Evolutionary conservation across 768 basidiomycete species (phyloP).

Genomic region (Leccinum subgranulosum): DNA sequence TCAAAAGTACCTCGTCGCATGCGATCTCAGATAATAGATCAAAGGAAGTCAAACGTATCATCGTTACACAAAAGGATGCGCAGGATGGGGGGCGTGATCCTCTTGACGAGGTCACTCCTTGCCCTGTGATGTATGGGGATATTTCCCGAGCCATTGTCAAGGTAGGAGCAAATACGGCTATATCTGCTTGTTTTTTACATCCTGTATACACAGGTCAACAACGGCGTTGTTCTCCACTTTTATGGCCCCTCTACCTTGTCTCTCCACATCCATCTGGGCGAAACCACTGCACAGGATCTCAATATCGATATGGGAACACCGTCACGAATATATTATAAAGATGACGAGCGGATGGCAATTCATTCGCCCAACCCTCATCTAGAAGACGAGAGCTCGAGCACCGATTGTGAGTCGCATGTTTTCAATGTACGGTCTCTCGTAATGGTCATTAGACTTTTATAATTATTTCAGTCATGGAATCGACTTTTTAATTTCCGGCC

Average conservation of each 20-base stretch:
- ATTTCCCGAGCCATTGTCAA: slow-evolving; percentile 65
- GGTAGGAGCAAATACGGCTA: slow-evolving; percentile 33
- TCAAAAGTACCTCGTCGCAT: slow-evolving; percentile 42
- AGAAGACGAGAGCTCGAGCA: slow-evolving; percentile 47
- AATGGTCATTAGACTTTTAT: slow-evolving; percentile 66
- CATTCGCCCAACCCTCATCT: slow-evolving; percentile 50
- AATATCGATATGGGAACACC: slow-evolving; percentile 78
- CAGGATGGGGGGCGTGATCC: slow-evolving; percentile 58
- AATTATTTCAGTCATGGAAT: slow-evolving; percentile 93
- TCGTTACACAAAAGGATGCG: slow-evolving; percentile 66
- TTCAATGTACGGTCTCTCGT: background rate
- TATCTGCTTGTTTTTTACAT: background rate
- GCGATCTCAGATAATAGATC: slow-evolving; percentile 51
- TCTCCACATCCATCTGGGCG: slow-evolving; percentile 61
- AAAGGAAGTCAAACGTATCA: slow-evolving; percentile 74
- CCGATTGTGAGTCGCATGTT: slow-evolving; percentile 43
- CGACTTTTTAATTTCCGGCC: slow-evolving; percentile 78
- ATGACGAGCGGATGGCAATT: slow-evolving; percentile 85
- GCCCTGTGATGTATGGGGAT: slow-evolving; percentile 68
- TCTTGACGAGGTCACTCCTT: slow-evolving; percentile 69
- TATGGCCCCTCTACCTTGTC: slow-evolving; percentile 47
- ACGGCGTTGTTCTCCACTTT: slow-evolving; percentile 69
- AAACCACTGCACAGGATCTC: slow-evolving; percentile 82
- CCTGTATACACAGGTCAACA: slow-evolving; percentile 50
- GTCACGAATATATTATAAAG: slow-evolving; percentile 75